phyloP scores from a whole-genome alignment of 2,329 filamentous ascomycete species.

The Fusarium praegraminearum region DNA sequence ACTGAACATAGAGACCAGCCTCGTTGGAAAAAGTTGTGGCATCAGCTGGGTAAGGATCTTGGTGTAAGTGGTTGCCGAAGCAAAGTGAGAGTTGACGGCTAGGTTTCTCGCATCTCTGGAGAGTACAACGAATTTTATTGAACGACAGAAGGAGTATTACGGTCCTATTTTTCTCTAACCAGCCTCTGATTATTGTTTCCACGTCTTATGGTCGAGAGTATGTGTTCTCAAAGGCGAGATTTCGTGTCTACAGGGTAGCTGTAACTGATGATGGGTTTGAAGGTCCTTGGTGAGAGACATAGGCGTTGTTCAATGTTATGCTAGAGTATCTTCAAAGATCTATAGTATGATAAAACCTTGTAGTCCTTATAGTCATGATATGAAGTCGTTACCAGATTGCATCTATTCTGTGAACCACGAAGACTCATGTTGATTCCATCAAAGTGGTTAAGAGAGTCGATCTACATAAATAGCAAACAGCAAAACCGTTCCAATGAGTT shows the following conservation, averaged over 20 bases:
- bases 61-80: not conserved
- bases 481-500: too few relatives aligned
- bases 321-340: not conserved
- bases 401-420: not conserved
- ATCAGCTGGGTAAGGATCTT: not conserved
- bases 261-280: not conserved
- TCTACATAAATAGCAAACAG: too few relatives aligned
- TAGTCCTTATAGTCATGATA: accelerated
- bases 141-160: not conserved
- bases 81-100: too few relatives aligned
- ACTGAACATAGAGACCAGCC: not conserved
- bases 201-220: not conserved
- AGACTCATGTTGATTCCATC: not conserved
- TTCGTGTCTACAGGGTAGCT: not conserved
- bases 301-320: too few relatives aligned
- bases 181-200: not conserved
- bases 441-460: too few relatives aligned
- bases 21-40: not conserved
- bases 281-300: not conserved
- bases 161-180: too few relatives aligned
- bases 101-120: not conserved
- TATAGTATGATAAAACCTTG: too few relatives aligned
- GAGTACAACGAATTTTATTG: not conserved
- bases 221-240: not conserved
- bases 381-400: not conserved